These are phyloP conservation scores for Nicotiana attenuata DNA, from an alignment of 257 asterid species.

Conservation along the genomic window DNA sequence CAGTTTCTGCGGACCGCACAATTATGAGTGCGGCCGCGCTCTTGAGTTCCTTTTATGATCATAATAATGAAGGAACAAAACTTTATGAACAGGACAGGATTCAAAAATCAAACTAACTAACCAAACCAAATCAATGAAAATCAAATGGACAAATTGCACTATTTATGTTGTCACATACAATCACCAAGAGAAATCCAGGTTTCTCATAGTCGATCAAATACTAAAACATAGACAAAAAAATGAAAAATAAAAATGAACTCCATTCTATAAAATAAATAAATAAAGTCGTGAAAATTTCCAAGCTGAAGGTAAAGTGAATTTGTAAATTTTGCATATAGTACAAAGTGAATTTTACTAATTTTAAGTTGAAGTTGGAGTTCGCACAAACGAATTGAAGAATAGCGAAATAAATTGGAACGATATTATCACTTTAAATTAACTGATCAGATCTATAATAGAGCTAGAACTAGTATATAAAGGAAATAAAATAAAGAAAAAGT, in stretches of 20 bases:
- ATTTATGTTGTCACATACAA: background rate
- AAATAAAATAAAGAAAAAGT: background rate
- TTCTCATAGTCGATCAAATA: background rate
- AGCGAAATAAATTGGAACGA: background rate
- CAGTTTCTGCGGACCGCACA: too few relatives aligned
- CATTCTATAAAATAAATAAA: background rate
- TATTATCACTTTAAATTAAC: background rate
- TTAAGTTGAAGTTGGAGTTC: background rate
- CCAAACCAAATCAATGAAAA: background rate
- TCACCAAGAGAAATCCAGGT: background rate
- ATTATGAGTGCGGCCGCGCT: background rate
- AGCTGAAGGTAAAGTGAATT: too few relatives aligned
- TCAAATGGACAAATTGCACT: background rate
- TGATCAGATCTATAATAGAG: slow-evolving; percentile 6
- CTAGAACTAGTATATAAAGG: background rate
- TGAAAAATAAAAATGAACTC: too few relatives aligned
- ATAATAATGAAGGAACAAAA: slow-evolving; percentile 8
- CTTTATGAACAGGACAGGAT: background rate
- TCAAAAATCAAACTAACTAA: background rate
- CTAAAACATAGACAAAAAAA: background rate
- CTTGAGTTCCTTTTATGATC: slow-evolving; percentile 24
- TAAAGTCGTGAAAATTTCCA: too few relatives aligned
- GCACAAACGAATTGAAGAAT: background rate
- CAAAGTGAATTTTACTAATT: background rate
- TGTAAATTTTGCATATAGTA: too few relatives aligned